Percentiles rank a stretch among this genome's conserved stretches.
Evolutionary conservation across 2,329 filamentous ascomycete species (phyloP).

Genomic region (Daldinia sp.): DNA sequence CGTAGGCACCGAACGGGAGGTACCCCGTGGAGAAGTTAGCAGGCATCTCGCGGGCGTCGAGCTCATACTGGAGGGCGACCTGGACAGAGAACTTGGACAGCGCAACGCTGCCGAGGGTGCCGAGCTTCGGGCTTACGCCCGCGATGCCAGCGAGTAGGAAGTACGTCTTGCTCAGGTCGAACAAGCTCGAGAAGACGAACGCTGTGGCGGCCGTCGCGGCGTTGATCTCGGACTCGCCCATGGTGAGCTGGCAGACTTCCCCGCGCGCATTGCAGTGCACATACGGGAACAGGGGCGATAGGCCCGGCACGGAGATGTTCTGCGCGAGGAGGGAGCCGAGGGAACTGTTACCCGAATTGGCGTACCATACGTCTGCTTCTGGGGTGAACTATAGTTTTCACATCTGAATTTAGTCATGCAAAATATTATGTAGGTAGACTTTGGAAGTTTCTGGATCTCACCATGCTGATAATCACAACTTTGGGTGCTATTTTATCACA

Average conservation of each 20-base stretch:
- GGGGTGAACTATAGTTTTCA: not conserved
- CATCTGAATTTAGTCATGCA: not conserved
- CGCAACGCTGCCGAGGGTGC: slow-evolving; percentile 74
- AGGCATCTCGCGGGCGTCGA: slow-evolving; percentile 77
- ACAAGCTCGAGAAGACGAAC: not conserved
- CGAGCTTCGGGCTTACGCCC: slow-evolving; percentile 77
- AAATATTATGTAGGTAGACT: no score
- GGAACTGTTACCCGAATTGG: not conserved
- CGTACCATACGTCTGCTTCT: slow-evolving; percentile 4
- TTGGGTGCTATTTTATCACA: slow-evolving; percentile 1
- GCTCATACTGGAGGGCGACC: slow-evolving; percentile 80
- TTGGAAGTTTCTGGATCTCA: not conserved
- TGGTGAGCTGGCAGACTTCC: not conserved
- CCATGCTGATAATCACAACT: slow-evolving; percentile 3
- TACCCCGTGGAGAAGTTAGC: slow-evolving; percentile 75
- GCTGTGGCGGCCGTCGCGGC: not conserved
- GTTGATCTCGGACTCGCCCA: slow-evolving; percentile 3
- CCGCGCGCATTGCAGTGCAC: not conserved
- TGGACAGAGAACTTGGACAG: slow-evolving; percentile 78
- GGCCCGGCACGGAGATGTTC: slow-evolving; percentile 1
- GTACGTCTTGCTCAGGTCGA: slow-evolving; percentile 73
- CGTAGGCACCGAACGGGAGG: slow-evolving; percentile 70
- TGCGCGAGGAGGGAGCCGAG: not conserved
- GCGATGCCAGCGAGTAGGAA: slow-evolving; percentile 80
- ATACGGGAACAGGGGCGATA: not conserved